Evolutionary conservation across 805 yeast genomes (phyloP), one percentile per base, ranked within the genome.

Genomic region (Barnettozyma pratensis): DNA sequence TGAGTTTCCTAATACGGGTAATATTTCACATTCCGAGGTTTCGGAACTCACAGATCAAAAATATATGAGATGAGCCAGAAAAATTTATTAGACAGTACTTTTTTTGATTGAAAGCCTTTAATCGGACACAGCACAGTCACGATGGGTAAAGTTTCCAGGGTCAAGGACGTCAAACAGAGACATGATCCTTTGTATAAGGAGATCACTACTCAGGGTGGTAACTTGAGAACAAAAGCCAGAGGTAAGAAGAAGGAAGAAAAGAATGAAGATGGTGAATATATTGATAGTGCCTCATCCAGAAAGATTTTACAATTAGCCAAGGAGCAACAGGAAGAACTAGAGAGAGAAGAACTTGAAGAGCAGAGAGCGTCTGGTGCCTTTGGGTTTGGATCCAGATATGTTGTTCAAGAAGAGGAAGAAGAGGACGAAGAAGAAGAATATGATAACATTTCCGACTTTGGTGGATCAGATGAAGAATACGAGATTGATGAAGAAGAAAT

Each of bases 321-420:
- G 58, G 92, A 86, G 60, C 99, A 94, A 70, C 97, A 90, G 67
- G 90, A 87, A 41, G 99, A 94, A 63, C 65, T 91, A 25, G 91
- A 81, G 46, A 81, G 73, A 42, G 96, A 87, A 61, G 85, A 81
- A 60, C 51, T 57, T 53, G 54, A 61, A 49, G 45, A 52, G 57
- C 49, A 56, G 55, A 58, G 62, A 64, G 63, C 63, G 52, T 41
- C 58, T 45, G 54, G 56, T 40, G 54, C 50, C 41, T 60, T 53
- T 48, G 59, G 53, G 54, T 66, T 48, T 58, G 71, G 62, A 54
- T 56, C 57, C 55, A 68, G 50, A 58, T 61, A 54, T 39, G 78
- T 71, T n/a, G 82, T 76, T 31, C 85, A 78, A 19, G 81, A 79
- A 19, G 71, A 66, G 11, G 71, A 66, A 19, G 72, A 64, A 12